Percentiles rank a stretch among this genome's conserved stretches.
Conservation (phyloP, 1,139 yeast genomes). For the Scheffersomyces titani region DNA sequence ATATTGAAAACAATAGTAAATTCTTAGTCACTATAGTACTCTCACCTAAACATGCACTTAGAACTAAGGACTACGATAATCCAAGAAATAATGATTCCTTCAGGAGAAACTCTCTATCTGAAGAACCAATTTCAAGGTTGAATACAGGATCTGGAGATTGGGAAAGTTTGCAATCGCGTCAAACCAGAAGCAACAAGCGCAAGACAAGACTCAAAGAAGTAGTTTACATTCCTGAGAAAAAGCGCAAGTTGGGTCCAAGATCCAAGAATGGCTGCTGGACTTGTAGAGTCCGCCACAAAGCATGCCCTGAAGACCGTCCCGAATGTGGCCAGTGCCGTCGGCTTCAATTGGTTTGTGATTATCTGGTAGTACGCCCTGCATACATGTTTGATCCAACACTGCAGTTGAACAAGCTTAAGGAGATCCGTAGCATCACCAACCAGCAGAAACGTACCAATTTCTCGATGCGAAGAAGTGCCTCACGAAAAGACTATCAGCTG, state of each 20-base stretch:
- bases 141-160: neutral
- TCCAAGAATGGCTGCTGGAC: constrained; percentile 72
- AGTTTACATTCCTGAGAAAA: constrained; percentile 4
- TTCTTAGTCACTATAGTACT: neutral
- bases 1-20: neutral
- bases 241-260: constrained; percentile 28
- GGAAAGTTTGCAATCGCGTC: neutral
- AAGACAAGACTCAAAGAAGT: neutral
- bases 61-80: neutral
- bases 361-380: constrained; percentile 51
- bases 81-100: neutral
- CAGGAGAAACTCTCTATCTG: neutral
- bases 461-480: constrained; percentile 6
- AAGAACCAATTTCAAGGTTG: neutral
- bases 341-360: constrained; percentile 54
- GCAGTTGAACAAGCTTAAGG: constrained; percentile 47
- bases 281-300: constrained; percentile 63
- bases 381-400: constrained; percentile 49
- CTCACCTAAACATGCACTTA: neutral
- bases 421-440: constrained; percentile 44
- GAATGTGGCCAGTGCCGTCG: constrained; percentile 54
- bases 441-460: constrained; percentile 27
- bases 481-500: neutral
- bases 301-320: constrained; percentile 65
- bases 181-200: neutral